Base-by-base conservation (phyloP, 352 stramenopile genomes). In the Phytophthora ohioensis region DNA sequence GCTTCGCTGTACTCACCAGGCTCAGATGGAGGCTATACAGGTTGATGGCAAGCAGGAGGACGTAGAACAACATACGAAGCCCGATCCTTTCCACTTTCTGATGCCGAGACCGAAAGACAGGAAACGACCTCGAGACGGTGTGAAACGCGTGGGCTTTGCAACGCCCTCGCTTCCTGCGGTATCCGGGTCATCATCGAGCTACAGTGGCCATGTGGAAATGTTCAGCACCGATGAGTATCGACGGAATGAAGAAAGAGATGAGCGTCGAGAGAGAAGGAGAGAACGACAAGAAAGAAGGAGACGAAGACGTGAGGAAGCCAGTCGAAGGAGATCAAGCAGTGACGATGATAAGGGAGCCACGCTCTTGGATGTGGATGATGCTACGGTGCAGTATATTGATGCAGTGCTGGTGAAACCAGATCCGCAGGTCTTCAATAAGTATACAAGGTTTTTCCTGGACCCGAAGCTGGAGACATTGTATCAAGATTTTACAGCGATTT, bases 401-500 rank as follows among this genome's bases (percentile, higher is more conserved):
- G 84, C 80, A 10, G 85, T 90, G 54, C 64, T 95, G 45, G 75
- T 93, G 61, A 87, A 92, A 73, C 84, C 85, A 0, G 86, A 92
- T 58, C 48, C 78, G 10, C 73, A 91, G 36, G 84, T 95, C 36
- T 92, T 95, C 59, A 93, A 91, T 69, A 82, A 78, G 59, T 92
- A 92, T 64, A 93, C 87, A 17, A 73, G 85, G 3, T 92, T 87
- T 75, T 96, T 96, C 67, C 63, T 92, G 36, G 87, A 96, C 68
- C 62, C 57, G 9, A 84, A 86, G 21, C 73, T 96, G 17, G 89
- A 96, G 72, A 73, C 72, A 21, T 41, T 94, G 43, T 96, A 96
- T 64, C 89, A 96, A 59, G 84, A 94, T 75, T 96, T 93, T 75
- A 94, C 87, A 43, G 82, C 86, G 4, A 75, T 91, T 53, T 88